phyloP scores from a whole-genome alignment of 1,139 yeast genomes.

The Saccharomyces hybrid region DNA sequence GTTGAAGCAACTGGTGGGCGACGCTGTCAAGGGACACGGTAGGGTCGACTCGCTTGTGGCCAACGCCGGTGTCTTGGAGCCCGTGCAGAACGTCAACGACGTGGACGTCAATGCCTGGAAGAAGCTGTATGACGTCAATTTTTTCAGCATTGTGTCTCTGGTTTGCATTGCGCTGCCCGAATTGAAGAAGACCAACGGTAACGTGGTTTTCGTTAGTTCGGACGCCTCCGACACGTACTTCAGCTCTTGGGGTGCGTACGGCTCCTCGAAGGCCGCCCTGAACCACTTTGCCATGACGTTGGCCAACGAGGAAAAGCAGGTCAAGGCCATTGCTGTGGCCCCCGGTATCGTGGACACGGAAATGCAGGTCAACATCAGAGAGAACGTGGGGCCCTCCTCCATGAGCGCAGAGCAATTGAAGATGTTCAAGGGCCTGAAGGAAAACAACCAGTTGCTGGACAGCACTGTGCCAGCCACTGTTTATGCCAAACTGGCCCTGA shows the following conservation, averaged over 20 bases:
- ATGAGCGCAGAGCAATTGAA: conserved; percentile 54
- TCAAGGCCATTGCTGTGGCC: conserved; percentile 63
- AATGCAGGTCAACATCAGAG: conserved; percentile 78
- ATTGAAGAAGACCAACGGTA: conserved; percentile 41
- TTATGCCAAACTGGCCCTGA: conserved; percentile 57
- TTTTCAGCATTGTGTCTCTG: conserved; percentile 66
- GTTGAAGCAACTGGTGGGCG: conserved; percentile 38
- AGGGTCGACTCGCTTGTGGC: conserved; percentile 55
- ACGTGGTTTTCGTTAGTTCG: conserved; percentile 68
- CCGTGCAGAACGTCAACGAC: conserved; percentile 44
- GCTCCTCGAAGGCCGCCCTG: too few relatives aligned
- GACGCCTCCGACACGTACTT: conserved; percentile 48
- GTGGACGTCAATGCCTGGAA: conserved; percentile 55
- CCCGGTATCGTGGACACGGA: conserved; percentile 91
- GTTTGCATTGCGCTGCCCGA: conserved; percentile 53
- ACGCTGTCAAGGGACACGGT: conserved; percentile 50
- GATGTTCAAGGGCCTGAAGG: conserved; percentile 54
- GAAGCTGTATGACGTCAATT: conserved; percentile 62
- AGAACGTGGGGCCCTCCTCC: conserved; percentile 39
- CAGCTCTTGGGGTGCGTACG: too few relatives aligned
- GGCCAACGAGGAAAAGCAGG: conserved; percentile 21
- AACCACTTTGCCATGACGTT: too few relatives aligned
- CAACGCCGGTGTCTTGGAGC: conserved; percentile 85
- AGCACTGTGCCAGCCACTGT: conserved; percentile 68
- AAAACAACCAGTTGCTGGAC: conserved; percentile 45